These are phyloP conservation scores for Catharanthus roseus DNA, from an alignment of 257 asterid species.

Conservation along the genomic window DNA sequence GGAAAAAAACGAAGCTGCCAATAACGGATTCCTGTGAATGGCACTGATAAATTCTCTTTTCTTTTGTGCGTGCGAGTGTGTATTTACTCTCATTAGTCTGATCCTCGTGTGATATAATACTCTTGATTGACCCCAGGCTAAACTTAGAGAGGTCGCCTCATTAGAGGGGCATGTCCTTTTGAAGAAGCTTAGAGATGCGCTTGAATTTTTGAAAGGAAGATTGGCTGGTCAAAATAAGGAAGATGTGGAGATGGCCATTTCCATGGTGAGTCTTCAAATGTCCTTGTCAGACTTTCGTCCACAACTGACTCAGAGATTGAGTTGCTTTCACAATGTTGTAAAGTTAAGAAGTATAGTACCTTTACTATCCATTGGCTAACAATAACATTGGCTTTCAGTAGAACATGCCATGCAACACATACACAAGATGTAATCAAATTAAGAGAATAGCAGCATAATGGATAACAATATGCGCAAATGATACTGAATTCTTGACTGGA, in stretches of 20 bases:
- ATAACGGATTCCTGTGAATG: not conserved
- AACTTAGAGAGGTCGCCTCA: conserved; percentile 82
- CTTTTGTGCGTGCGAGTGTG: not conserved
- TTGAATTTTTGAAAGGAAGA: conserved; percentile 82
- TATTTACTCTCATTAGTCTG: not conserved
- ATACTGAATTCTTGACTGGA: not conserved
- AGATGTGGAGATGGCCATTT: conserved; percentile 85
- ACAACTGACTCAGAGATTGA: not conserved
- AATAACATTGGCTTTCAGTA: not conserved
- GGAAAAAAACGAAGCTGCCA: not conserved
- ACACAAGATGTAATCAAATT: not conserved
- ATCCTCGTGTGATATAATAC: not conserved
- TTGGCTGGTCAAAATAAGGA: conserved; percentile 77
- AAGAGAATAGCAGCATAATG: too few relatives aligned
- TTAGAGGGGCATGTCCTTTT: conserved; percentile 94
- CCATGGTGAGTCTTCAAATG: conserved; percentile 56
- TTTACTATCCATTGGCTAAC: not conserved
- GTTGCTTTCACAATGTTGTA: not conserved
- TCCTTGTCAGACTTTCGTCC: not conserved
- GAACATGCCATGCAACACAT: not conserved
- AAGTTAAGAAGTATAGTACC: not conserved
- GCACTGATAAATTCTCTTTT: not conserved
- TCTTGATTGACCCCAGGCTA: conserved; percentile 48
- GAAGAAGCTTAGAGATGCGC: conserved; percentile 95
- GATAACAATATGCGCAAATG: not conserved